phyloP scores from a whole-genome alignment of 176 grass and related monocot genomes.

The Zea mays region DNA sequence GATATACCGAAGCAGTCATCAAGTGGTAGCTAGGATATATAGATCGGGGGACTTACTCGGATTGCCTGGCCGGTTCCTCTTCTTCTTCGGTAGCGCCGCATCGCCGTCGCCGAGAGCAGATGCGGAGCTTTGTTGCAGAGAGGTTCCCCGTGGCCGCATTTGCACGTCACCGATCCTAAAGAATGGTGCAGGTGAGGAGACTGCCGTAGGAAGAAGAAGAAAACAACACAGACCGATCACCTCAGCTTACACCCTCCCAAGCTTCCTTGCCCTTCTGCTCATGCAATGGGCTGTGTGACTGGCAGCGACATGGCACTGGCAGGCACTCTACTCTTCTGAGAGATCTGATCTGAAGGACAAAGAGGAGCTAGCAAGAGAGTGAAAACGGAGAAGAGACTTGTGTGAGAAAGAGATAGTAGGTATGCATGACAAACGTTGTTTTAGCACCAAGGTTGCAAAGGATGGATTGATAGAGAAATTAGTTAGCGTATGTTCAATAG shows the following conservation, averaged over 20 bases:
- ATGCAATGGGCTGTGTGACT: neutral
- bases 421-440: neutral
- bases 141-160: constrained; percentile 31
- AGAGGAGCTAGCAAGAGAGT: neutral
- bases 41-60: constrained; percentile 61
- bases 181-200: constrained; percentile 57
- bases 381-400: neutral
- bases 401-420: constrained; percentile 10
- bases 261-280: neutral
- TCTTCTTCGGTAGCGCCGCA: constrained; percentile 62
- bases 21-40: neutral
- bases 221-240: constrained; percentile 6
- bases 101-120: constrained; percentile 16
- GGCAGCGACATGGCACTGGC: too few species aligned
- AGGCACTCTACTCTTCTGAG: neutral
- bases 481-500: neutral
- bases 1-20: neutral
- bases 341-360: constrained; percentile 39
- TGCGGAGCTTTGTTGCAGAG: neutral
- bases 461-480: neutral
- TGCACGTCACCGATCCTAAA: constrained; percentile 58
- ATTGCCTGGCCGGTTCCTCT: constrained; percentile 79
- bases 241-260: neutral
- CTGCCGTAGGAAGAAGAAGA: constrained; percentile 41
- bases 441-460: neutral